These are phyloP conservation scores for Physaria fendleri DNA, from an alignment of 345 rosid genomes.

Conservation along the genomic window DNA sequence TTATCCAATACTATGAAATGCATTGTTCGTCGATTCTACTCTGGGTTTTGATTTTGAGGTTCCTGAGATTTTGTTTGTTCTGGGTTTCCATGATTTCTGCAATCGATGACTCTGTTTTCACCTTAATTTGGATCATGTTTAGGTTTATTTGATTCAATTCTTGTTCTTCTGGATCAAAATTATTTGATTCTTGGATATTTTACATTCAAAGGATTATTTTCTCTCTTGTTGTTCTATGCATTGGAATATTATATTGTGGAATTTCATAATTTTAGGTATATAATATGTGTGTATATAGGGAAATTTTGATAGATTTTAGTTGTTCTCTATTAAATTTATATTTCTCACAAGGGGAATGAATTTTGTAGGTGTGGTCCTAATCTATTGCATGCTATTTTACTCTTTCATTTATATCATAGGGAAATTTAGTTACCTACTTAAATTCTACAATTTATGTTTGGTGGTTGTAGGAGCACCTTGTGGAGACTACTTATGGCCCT, in stretches of 20 bases:
- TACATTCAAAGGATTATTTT: no score
- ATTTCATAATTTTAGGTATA: no score
- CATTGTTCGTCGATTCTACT: neutral
- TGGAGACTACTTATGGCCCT: conserved; percentile 56
- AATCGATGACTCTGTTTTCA: neutral
- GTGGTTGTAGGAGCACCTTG: conserved; percentile 54
- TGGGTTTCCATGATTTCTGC: neutral
- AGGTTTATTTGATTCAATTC: neutral
- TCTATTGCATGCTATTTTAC: conserved; percentile 14
- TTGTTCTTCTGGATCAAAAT: neutral
- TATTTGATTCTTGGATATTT: neutral
- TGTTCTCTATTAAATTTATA: conserved; percentile 6
- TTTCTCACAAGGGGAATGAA: neutral
- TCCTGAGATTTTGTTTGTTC: neutral
- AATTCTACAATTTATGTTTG: neutral
- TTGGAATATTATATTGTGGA: no score
- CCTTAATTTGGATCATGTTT: neutral
- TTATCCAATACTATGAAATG: neutral
- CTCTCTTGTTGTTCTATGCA: no score
- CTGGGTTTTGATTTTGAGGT: neutral
- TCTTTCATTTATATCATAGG: conserved; percentile 13
- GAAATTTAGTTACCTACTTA: conserved; percentile 5
- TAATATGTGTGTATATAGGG: no score
- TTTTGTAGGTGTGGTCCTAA: conserved; percentile 16
- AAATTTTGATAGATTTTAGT: neutral